phyloP scores from a whole-genome alignment of 2,329 filamentous ascomycete genomes.

The Dactylellina drechsleri region DNA sequence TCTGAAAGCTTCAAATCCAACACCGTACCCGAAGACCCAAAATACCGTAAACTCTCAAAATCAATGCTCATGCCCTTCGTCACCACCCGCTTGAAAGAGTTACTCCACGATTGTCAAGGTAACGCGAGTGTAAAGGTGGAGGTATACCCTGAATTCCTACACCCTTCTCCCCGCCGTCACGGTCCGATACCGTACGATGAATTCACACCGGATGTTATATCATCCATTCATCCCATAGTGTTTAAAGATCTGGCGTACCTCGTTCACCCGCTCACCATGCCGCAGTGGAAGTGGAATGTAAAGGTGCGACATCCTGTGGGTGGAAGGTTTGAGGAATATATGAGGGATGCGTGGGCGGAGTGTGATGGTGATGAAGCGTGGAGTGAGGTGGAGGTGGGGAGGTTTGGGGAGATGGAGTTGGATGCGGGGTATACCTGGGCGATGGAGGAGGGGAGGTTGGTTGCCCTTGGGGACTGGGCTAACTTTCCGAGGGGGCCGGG shows the following conservation, averaged over 20 bases:
- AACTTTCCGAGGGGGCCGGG: too few relatives aligned
- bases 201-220: too few relatives aligned
- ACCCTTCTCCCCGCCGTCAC: too few relatives aligned
- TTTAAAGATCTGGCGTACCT: too few relatives aligned
- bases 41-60: neutral
- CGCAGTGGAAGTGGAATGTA: too few relatives aligned
- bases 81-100: neutral
- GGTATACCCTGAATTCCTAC: neutral
- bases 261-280: too few relatives aligned
- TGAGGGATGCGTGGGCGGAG: too few relatives aligned
- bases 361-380: neutral
- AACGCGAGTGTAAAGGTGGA: neutral
- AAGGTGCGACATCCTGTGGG: too few relatives aligned
- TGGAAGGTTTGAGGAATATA: too few relatives aligned
- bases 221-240: too few relatives aligned
- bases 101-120: neutral
- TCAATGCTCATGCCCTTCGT: slow-evolving; percentile 14
- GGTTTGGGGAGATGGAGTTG: neutral
- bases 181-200: too few relatives aligned
- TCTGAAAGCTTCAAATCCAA: too few relatives aligned
- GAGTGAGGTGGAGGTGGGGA: neutral
- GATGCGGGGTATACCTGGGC: neutral
- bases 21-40: neutral
- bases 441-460: neutral
- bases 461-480: neutral